phyloP scores from a whole-genome alignment of 1,284 basidiomycete genomes.

The Testicularia cyperi region DNA sequence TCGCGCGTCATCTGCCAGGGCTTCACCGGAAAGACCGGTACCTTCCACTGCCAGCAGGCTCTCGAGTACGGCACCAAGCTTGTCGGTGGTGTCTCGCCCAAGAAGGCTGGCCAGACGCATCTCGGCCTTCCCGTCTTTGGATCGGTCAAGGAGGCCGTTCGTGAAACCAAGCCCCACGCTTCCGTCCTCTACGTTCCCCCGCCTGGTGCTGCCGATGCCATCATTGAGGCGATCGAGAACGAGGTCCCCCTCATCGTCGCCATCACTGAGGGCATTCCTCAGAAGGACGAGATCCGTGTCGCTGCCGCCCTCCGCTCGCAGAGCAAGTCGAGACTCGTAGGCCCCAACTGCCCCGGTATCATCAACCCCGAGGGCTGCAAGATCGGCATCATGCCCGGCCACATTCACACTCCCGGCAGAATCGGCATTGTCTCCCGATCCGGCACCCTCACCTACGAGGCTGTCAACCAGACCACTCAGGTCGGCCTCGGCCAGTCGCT shows the following conservation, averaged over 20 bases:
- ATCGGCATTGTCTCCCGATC: conserved; percentile 76
- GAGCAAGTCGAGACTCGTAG: conserved; percentile 80
- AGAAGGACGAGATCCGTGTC: conserved; percentile 65
- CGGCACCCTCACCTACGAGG: conserved; percentile 58
- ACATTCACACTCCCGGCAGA: conserved; percentile 92
- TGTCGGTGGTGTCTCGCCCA: conserved; percentile 96
- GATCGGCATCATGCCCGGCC: conserved; percentile 99
- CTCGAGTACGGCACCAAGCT: conserved; percentile 93
- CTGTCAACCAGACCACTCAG: conserved; percentile 78
- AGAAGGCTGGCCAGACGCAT: conserved; percentile 94
- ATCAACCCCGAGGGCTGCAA: conserved; percentile 95
- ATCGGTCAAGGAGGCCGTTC: conserved; percentile 75
- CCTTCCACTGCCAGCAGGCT: conserved; percentile 94
- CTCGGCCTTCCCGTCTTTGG: conserved; percentile 94
- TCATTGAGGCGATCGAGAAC: conserved; percentile 59
- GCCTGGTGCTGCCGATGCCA: conserved; percentile 57
- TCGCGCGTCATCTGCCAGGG: conserved; percentile 65
- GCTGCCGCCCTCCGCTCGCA: conserved; percentile 91
- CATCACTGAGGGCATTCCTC: conserved; percentile 60
- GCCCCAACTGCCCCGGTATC: conserved; percentile 95
- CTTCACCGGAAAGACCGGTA: conserved; percentile 85
- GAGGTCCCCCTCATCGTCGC: conserved; percentile 58
- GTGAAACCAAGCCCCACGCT: conserved; percentile 55
- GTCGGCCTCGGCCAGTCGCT: conserved; percentile 95
- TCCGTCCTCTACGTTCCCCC: conserved; percentile 59